A percentile compares a stretch with the other conserved stretches of the same genome.
Conservation (phyloP, 164 flowering plant genomes). For the Nelumbo lutea region DNA sequence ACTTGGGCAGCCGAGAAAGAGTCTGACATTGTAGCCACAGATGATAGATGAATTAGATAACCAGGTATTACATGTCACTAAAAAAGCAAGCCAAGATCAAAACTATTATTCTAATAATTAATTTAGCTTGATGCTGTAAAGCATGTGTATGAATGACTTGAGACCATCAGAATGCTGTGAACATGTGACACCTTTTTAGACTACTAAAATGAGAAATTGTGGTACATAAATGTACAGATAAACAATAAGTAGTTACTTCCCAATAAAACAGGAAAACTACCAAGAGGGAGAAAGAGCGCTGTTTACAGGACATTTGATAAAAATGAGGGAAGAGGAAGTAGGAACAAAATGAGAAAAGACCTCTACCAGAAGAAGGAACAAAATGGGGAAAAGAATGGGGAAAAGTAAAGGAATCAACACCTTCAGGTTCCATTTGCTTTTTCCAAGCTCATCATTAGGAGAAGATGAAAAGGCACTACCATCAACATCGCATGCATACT, state of each 20-base stretch:
- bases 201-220: not conserved
- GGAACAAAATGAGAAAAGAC: not conserved
- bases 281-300: too few species aligned
- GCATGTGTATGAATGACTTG: not conserved
- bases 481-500: slow-evolving; percentile 87
- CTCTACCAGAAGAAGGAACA: slow-evolving; percentile 3
- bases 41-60: slow-evolving; percentile 1
- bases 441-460: slow-evolving; percentile 55
- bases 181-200: too few species aligned
- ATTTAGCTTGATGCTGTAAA: too few species aligned
- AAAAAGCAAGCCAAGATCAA: not conserved
- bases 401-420: slow-evolving; percentile 23
- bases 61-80: not conserved
- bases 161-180: not conserved
- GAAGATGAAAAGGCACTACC: slow-evolving; percentile 85
- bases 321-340: too few species aligned
- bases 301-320: too few species aligned
- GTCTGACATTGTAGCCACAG: slow-evolving; percentile 46
- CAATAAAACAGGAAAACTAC: too few species aligned
- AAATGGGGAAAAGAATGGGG: not conserved
- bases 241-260: too few species aligned
- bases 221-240: not conserved
- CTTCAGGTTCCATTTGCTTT: slow-evolving; percentile 78
- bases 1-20: slow-evolving; percentile 69
- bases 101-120: too few species aligned